A percentile compares a stretch with the other conserved stretches of the same genome.
These are phyloP conservation scores for Venturia nashicola DNA, from an alignment of 2,329 filamentous ascomycete species.

Conservation along the genomic window DNA sequence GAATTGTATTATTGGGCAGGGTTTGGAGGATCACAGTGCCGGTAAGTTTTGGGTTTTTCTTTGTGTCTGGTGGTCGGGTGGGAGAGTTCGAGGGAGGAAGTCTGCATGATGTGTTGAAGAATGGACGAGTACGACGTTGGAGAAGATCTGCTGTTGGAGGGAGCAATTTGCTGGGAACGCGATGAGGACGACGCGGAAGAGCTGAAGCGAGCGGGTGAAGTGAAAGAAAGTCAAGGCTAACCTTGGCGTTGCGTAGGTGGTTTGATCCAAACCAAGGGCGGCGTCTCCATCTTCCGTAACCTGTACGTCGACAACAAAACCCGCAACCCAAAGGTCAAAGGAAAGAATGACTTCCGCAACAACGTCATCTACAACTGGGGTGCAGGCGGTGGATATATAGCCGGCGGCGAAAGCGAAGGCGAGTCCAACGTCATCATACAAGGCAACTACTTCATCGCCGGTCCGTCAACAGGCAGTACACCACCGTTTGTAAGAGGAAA, in stretches of 20 bases:
- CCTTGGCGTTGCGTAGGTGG: constrained; percentile 16
- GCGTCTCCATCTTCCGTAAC: constrained; percentile 40
- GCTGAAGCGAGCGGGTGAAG: neutral
- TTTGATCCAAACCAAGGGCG: constrained; percentile 38
- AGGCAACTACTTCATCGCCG: constrained; percentile 46
- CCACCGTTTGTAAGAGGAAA: constrained; percentile 45
- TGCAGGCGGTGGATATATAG: constrained; percentile 43
- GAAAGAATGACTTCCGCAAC: constrained; percentile 40
- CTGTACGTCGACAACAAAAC: constrained; percentile 47
- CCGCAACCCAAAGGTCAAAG: constrained; percentile 45
- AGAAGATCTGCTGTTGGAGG: no score
- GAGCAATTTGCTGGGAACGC: no score
- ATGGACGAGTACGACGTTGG: no score
- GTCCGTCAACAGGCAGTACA: constrained; percentile 34
- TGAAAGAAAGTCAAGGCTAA: neutral
- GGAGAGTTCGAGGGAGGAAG: no score
- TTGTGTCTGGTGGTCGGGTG: neutral
- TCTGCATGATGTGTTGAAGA: no score
- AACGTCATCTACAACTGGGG: constrained; percentile 46
- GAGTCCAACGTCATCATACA: constrained; percentile 40
- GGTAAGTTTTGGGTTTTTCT: constrained; percentile 16
- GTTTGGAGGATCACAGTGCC: constrained; percentile 41
- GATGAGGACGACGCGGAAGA: neutral
- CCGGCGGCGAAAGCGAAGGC: constrained; percentile 34
- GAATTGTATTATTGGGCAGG: constrained; percentile 42